Conservation (phyloP, 352 stramenopile genomes). For the Phytophthora fragariae region DNA sequence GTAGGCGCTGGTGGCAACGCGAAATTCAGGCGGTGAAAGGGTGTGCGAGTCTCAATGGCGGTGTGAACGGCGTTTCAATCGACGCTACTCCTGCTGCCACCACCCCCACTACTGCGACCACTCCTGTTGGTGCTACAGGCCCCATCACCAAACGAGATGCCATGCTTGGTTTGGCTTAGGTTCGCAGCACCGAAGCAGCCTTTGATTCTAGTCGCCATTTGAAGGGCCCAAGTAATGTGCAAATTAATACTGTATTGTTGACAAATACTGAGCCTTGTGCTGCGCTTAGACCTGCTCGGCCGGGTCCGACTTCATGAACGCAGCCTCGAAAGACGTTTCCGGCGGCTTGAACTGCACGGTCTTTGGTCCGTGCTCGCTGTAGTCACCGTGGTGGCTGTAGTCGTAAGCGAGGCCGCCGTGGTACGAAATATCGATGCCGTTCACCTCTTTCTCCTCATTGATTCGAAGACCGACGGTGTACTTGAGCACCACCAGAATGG, state of each 20-base stretch:
- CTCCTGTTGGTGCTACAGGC: too few relatives aligned
- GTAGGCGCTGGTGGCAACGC: background rate
- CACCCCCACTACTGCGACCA: too few relatives aligned
- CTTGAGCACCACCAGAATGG: conserved; percentile 73
- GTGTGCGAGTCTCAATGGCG: too few relatives aligned
- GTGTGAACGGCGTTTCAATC: too few relatives aligned
- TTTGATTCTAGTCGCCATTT: background rate
- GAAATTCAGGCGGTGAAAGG: too few relatives aligned
- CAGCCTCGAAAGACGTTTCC: conserved; percentile 13
- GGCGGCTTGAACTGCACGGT: conserved; percentile 14
- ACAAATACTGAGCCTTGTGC: background rate
- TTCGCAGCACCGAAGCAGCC: background rate
- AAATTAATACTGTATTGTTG: conserved; percentile 18
- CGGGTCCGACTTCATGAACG: conserved; percentile 14
- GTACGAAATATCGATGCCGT: conserved; percentile 77
- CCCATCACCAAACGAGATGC: background rate
- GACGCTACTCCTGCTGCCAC: too few relatives aligned
- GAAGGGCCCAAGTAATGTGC: background rate
- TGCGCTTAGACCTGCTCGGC: conserved; percentile 12
- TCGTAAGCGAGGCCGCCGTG: conserved; percentile 70
- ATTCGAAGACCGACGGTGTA: conserved; percentile 71
- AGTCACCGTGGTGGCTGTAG: conserved; percentile 44
- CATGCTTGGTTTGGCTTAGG: background rate
- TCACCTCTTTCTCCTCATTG: conserved; percentile 71
- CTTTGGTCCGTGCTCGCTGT: conserved; percentile 23